Conservation (phyloP, 306 rosid genomes). For the Glycine tomentella region DNA sequence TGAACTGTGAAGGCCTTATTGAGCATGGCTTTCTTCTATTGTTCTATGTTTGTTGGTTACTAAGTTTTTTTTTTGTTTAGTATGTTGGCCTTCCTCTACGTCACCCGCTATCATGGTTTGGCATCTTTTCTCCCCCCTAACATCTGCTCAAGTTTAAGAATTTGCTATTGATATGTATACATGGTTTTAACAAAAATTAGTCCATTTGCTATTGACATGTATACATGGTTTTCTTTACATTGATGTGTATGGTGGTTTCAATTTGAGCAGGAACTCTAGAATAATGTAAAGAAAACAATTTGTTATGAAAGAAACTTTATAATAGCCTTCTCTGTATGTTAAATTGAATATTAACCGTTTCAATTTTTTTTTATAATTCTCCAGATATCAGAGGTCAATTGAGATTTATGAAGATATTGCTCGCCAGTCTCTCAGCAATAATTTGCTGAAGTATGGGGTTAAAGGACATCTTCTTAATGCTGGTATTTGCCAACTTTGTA, state of each 20-base stretch:
- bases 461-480: constrained; percentile 98
- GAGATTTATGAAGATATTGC: constrained; percentile 90
- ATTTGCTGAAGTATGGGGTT: constrained; percentile 93
- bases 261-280: constrained; percentile 8
- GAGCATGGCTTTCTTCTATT: constrained; percentile 8
- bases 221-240: constrained; percentile 9
- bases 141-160: constrained; percentile 4
- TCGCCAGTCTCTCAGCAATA: constrained; percentile 84
- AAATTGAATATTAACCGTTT: constrained; percentile 28
- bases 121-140: neutral
- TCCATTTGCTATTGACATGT: neutral
- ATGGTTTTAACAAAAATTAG: neutral
- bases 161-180: constrained; percentile 11
- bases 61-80: neutral
- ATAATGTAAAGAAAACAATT: constrained; percentile 20
- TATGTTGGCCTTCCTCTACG: constrained; percentile 12
- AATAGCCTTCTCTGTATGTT: constrained; percentile 9
- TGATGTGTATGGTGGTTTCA: constrained; percentile 5
- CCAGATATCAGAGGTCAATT: constrained; percentile 81
- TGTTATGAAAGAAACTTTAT: constrained; percentile 20
- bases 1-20: constrained; percentile 27
- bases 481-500: constrained; percentile 96
- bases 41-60: constrained; percentile 4
- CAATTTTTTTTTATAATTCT: constrained; percentile 30
- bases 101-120: neutral